Evolutionary conservation across 352 stramenopile genomes (phyloP).

Genomic region (Phytophthora nicotianae): DNA sequence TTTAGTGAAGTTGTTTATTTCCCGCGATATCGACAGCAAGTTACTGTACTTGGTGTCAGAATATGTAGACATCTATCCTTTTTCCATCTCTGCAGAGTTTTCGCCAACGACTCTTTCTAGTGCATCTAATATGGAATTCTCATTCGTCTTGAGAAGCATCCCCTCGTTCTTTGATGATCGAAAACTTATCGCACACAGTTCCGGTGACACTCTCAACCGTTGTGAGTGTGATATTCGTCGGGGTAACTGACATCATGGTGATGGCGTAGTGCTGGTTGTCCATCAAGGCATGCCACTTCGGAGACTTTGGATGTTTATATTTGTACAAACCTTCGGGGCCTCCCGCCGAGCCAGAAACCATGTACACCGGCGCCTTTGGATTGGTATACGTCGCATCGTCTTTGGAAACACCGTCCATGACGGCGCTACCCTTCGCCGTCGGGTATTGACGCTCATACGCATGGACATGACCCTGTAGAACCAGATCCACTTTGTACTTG

Average conservation of each 20-base stretch:
- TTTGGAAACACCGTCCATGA: conserved; percentile 46
- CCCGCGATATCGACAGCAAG: too few species aligned
- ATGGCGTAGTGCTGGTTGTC: conserved; percentile 31
- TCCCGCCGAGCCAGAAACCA: conserved; percentile 47
- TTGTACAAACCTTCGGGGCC: conserved; percentile 37
- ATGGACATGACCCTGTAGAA: conserved; percentile 55
- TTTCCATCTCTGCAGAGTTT: too few species aligned
- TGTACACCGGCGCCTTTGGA: conserved; percentile 54
- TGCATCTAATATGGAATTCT: too few species aligned
- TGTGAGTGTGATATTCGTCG: conserved; percentile 33
- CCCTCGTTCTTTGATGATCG: conserved; percentile 37
- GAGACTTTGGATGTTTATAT: conserved; percentile 10
- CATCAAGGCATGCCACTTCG: conserved; percentile 37
- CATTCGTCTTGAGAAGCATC: neutral
- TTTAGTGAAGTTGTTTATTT: too few species aligned
- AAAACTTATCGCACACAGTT: conserved; percentile 42
- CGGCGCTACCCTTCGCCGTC: conserved; percentile 28
- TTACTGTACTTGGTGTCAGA: too few species aligned
- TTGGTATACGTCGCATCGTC: conserved; percentile 43
- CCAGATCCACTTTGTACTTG: conserved; percentile 63
- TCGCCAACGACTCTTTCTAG: too few species aligned
- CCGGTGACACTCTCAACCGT: conserved; percentile 27
- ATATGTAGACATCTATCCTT: too few species aligned
- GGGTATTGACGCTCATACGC: conserved; percentile 55
- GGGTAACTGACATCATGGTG: conserved; percentile 26